Evolutionary conservation across 192 early-diverging fungal species (phyloP), one percentile per base, ranked within the genome.

Genomic region (Podochytrium sp.): DNA sequence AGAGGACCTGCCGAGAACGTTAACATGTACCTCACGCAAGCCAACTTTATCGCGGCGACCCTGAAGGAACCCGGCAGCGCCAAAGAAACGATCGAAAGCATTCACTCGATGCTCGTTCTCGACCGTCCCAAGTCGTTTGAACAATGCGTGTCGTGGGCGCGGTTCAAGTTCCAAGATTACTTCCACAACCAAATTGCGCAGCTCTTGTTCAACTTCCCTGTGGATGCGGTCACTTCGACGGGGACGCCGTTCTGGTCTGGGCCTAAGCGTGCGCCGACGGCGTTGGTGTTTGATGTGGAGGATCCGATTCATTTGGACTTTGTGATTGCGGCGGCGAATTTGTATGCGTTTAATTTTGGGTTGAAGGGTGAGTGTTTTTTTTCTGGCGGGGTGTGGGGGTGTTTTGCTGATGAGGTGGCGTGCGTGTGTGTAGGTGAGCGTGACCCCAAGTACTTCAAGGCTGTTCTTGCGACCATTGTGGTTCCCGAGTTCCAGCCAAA

Each of bases 161-260:
- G 96, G 37, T 78, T 88, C 55, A 87, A 91, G 83, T 98, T 99
- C 82, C 95, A 99, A 78, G 95, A 98, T 71, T 85, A 90, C 72
- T 98, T 86, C 84, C 89, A 87, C 87, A 97, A 98, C 85, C 88
- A 87, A 52, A 97, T 98, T 74, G 87, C 90, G 69, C 98, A 99
- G 81, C 84, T 99, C 47, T 80, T 99, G 62, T 98, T 90, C 88
- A 98, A 97, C 81, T 99, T 99, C 90, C 96, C 98, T 23, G 86
- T 85, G 65, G 98, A 98, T 80, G 85, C 96, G 25, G 84, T 92
- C 37, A 98, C 98, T 0, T 93, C 91, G 18, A 86, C 91, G 5
- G 98, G 98, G 37, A 89, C 91, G 60, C 83, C 86, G 39, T 99
- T 99, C 90, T 99, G 98, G 98, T 94, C 93, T 38, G 95, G 93